Evolutionary conservation across 164 flowering plant genomes (phyloP).

Genomic region (Brasenia schreberi): DNA sequence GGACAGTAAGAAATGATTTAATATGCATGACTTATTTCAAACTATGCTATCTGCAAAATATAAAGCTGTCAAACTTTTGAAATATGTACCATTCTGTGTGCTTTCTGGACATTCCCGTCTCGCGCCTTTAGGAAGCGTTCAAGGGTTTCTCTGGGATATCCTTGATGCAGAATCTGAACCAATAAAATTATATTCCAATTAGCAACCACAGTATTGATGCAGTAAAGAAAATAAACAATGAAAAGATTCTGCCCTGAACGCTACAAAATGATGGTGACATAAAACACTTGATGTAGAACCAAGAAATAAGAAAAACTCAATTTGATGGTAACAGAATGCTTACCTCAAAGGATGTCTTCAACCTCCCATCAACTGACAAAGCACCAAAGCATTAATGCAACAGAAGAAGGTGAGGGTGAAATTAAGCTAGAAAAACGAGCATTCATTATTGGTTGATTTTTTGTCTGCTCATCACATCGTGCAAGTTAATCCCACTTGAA

Average conservation of each 20-base stretch:
- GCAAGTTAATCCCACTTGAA: background rate
- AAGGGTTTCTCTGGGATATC: slow-evolving; percentile 44
- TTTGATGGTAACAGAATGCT: background rate
- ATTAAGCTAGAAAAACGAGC: no score
- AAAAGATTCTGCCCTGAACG: background rate
- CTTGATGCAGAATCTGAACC: slow-evolving; percentile 71
- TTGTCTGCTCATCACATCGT: no score
- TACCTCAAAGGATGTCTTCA: background rate
- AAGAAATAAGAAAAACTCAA: no score
- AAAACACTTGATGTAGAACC: no score
- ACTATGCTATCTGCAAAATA: background rate
- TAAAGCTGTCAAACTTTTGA: no score
- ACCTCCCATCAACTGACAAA: background rate
- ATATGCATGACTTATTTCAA: background rate
- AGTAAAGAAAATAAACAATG: background rate
- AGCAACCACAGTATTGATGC: background rate
- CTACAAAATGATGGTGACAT: no score
- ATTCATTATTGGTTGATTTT: no score
- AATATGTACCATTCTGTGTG: slow-evolving; percentile 65
- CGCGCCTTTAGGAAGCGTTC: slow-evolving; percentile 80
- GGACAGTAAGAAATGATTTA: slow-evolving; percentile 7
- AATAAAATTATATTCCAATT: no score
- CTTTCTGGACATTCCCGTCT: slow-evolving; percentile 74
- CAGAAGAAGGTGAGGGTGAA: no score
- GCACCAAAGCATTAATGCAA: no score